Conservation (phyloP, 129 eudicot genomes). For the Calendula officinalis region DNA sequence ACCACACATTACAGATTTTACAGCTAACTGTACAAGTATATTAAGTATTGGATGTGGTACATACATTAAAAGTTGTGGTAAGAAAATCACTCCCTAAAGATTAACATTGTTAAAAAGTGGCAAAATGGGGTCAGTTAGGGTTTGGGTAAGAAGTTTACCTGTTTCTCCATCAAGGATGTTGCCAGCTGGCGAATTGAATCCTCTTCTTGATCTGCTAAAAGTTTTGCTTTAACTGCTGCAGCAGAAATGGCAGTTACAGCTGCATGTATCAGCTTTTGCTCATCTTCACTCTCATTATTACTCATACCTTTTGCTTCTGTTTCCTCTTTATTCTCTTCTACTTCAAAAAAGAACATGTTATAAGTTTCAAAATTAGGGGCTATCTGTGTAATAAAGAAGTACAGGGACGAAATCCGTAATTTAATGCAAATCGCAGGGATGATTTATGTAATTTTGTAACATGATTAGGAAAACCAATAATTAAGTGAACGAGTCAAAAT, state of each 20-base stretch:
- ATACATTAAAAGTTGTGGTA: no score
- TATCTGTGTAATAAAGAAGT: background rate
- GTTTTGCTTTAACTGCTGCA: conserved; percentile 92
- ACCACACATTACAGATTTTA: background rate
- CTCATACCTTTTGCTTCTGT: conserved; percentile 37
- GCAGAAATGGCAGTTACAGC: conserved; percentile 86
- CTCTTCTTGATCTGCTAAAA: conserved; percentile 88
- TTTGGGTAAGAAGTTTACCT: conserved; percentile 42
- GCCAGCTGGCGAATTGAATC: conserved; percentile 81
- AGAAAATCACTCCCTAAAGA: no score
- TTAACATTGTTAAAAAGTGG: no score
- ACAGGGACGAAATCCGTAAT: no score
- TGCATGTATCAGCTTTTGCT: conserved; percentile 65
- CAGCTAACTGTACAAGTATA: no score
- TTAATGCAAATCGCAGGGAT: background rate
- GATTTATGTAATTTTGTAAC: background rate
- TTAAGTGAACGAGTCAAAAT: background rate
- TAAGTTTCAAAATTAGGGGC: no score
- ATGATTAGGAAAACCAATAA: background rate
- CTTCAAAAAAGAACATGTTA: no score
- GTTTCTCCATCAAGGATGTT: conserved; percentile 69
- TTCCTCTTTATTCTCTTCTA: conserved; percentile 24
- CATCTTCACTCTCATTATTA: conserved; percentile 35
- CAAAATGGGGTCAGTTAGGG: background rate
- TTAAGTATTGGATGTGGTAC: no score